These are phyloP conservation scores for Ganoderma sp. DNA, from an alignment of 1,284 basidiomycete species.

Conservation along the genomic window DNA sequence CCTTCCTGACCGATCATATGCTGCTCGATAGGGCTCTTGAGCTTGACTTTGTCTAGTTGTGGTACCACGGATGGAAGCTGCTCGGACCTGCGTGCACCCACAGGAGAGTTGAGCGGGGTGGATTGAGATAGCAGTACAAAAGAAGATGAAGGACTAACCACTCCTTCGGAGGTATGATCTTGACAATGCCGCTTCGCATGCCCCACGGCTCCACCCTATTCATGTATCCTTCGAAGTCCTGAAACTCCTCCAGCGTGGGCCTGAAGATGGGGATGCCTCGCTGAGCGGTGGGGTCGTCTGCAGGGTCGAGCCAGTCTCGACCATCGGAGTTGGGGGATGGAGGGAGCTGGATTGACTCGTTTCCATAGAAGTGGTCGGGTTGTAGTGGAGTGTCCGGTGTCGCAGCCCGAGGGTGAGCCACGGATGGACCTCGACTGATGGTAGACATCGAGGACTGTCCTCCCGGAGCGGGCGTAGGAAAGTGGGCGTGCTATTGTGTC, in stretches of 20 bases:
- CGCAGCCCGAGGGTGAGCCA: constrained; percentile 60
- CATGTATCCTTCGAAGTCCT: constrained; percentile 90
- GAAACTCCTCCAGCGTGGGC: constrained; percentile 87
- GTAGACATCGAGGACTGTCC: constrained; percentile 32
- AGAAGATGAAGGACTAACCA: constrained; percentile 64
- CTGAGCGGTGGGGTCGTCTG: constrained; percentile 83
- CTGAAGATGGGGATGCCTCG: constrained; percentile 94
- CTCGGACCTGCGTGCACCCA: constrained; percentile 61
- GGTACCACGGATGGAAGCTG: constrained; percentile 71
- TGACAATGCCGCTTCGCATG: constrained; percentile 86
- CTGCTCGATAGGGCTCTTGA: constrained; percentile 90
- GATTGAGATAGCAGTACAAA: constrained; percentile 7
- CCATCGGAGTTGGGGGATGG: constrained; percentile 65
- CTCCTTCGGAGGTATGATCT: constrained; percentile 91
- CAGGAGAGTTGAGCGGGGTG: constrained; percentile 15
- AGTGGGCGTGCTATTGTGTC: neutral
- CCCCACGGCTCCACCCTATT: constrained; percentile 88
- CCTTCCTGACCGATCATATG: constrained; percentile 87
- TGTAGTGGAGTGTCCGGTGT: constrained; percentile 60
- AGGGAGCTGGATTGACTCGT: constrained; percentile 55
- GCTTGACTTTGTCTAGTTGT: constrained; percentile 74
- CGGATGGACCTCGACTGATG: constrained; percentile 47
- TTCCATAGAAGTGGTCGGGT: constrained; percentile 82
- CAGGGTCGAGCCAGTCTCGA: constrained; percentile 72
- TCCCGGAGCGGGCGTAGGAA: neutral